phyloP scores from a whole-genome alignment of 2,329 filamentous ascomycete species.

The Fusarium sp. region DNA sequence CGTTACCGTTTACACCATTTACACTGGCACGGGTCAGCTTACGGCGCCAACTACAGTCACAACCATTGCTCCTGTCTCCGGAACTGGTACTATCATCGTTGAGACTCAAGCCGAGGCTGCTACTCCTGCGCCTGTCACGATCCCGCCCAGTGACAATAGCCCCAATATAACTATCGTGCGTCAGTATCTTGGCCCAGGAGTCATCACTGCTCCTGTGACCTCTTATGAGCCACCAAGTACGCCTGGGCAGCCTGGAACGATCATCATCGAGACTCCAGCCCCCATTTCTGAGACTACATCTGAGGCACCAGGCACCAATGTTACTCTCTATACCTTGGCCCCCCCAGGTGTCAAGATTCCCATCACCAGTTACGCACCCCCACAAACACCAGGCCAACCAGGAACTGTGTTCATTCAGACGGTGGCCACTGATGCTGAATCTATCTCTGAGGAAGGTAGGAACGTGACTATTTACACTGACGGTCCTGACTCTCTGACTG shows the following conservation, averaged over 20 bases:
- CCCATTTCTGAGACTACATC: not conserved
- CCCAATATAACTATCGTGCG: slow-evolving; percentile 25
- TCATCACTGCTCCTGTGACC: slow-evolving; percentile 21
- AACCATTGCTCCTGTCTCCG: slow-evolving; percentile 15
- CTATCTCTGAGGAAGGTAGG: not conserved
- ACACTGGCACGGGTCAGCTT: slow-evolving; percentile 10
- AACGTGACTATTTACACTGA: slow-evolving; percentile 20
- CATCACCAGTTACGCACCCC: slow-evolving; percentile 17
- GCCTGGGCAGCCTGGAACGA: slow-evolving; percentile 15
- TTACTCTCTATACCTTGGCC: slow-evolving; percentile 22
- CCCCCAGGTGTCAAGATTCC: slow-evolving; percentile 2
- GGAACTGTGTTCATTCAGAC: slow-evolving; percentile 27
- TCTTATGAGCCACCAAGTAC: slow-evolving; percentile 17
- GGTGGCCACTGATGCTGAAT: not conserved
- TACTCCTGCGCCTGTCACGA: slow-evolving; percentile 7
- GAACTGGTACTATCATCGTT: slow-evolving; percentile 27
- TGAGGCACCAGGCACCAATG: not conserved
- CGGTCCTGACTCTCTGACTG: slow-evolving; percentile 5
- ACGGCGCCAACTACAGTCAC: slow-evolving; percentile 16
- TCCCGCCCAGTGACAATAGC: slow-evolving; percentile 9
- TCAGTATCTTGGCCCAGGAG: slow-evolving; percentile 15
- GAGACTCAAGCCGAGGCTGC: slow-evolving; percentile 17
- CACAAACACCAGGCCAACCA: slow-evolving; percentile 10
- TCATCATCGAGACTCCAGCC: slow-evolving; percentile 26
- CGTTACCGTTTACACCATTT: slow-evolving; percentile 20